Conservation (phyloP, 108 stramenopile genomes). For the Nitzschia sp. region DNA sequence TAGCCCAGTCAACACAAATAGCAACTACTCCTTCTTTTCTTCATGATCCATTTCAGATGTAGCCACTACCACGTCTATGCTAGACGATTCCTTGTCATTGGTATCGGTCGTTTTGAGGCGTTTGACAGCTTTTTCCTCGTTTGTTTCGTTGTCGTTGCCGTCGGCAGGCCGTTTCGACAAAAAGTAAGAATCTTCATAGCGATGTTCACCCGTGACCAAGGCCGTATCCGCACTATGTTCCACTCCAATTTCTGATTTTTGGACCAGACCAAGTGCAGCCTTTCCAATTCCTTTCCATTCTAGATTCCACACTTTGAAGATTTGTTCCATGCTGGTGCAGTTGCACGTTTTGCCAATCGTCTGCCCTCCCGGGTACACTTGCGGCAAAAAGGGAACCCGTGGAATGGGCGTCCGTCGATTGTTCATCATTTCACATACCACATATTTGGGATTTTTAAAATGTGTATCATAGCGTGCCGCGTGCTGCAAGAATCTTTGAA, state of each 20-base stretch:
- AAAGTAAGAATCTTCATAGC: constrained; percentile 57
- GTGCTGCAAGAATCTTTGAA: constrained; percentile 81
- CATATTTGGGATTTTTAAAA: constrained; percentile 94
- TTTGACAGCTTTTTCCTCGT: constrained; percentile 1
- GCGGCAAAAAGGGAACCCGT: constrained; percentile 52
- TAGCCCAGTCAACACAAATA: too few relatives aligned
- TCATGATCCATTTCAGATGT: background rate
- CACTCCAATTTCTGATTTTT: background rate
- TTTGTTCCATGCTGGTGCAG: constrained; percentile 57
- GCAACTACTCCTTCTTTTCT: background rate
- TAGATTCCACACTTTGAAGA: constrained; percentile 80
- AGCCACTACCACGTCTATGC: too few relatives aligned
- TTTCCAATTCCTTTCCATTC: constrained; percentile 12
- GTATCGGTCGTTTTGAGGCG: background rate
- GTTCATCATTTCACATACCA: constrained; percentile 95
- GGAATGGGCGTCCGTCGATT: constrained; percentile 69
- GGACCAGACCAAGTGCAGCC: background rate
- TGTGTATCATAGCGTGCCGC: constrained; percentile 75
- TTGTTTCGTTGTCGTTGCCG: too few relatives aligned
- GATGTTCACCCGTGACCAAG: constrained; percentile 44
- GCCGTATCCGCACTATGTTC: background rate
- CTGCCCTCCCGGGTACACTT: constrained; percentile 58
- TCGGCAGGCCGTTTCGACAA: constrained; percentile 13
- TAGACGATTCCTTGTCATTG: background rate
- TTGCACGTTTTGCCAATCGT: constrained; percentile 68